Evolutionary conservation across 2,329 filamentous ascomycete species (phyloP).

Genomic region (Delphinella strobiligena): DNA sequence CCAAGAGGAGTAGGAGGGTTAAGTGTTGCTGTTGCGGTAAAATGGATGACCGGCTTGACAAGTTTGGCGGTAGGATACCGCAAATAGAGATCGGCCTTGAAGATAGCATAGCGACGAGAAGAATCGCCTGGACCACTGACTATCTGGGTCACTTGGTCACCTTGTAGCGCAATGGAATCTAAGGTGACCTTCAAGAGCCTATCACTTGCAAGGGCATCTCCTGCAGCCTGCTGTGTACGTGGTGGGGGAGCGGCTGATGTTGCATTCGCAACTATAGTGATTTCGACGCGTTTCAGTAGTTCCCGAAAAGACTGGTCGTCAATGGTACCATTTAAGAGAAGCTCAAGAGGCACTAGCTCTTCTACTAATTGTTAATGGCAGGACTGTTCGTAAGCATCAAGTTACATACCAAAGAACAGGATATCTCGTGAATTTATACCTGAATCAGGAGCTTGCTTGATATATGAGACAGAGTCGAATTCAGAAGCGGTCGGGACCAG

Average conservation of each 20-base stretch:
- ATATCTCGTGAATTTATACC: constrained; percentile 35
- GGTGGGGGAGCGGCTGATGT: constrained; percentile 35
- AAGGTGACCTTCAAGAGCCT: constrained; percentile 43
- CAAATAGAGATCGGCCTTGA: constrained; percentile 26
- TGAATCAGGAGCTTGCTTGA: constrained; percentile 30
- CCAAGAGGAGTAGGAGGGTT: constrained; percentile 21
- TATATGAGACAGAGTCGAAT: constrained; percentile 25
- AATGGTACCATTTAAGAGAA: constrained; percentile 54
- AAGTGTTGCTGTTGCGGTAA: constrained; percentile 44
- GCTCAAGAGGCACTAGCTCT: constrained; percentile 57
- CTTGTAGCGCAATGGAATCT: constrained; percentile 32
- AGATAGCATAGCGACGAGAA: constrained; percentile 21
- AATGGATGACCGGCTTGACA: constrained; percentile 51
- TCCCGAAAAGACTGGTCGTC: constrained; percentile 44
- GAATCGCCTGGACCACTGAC: constrained; percentile 14
- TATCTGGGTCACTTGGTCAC: neutral
- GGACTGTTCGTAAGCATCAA: constrained; percentile 11
- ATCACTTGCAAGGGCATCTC: constrained; percentile 16
- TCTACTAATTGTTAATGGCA: constrained; percentile 46
- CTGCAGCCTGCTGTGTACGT: constrained; percentile 23
- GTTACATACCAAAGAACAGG: constrained; percentile 57
- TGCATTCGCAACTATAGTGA: constrained; percentile 56
- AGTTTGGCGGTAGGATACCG: constrained; percentile 44
- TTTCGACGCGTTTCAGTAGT: constrained; percentile 49
- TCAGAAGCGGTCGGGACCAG: constrained; percentile 23